Evolutionary conservation across 1,139 yeast genomes (phyloP).

Genomic region (Suhomyces bokatorum): DNA sequence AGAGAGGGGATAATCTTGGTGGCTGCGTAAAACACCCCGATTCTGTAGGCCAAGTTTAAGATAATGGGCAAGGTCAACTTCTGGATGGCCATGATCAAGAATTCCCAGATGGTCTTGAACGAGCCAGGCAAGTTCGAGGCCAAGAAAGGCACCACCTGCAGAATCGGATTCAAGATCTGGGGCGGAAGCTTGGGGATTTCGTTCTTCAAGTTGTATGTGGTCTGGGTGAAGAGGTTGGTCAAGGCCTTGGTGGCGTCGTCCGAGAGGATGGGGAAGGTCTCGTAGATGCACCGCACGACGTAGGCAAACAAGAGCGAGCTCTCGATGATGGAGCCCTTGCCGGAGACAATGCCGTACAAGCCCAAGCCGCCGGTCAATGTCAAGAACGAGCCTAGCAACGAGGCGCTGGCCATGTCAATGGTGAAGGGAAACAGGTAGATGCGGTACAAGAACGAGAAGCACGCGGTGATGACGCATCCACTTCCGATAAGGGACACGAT

Average conservation of each 20-base stretch:
- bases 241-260: conserved; percentile 47
- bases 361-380: conserved; percentile 77
- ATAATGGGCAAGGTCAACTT: conserved; percentile 82
- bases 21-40: conserved; percentile 88
- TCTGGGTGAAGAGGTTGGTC: conserved; percentile 38
- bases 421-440: conserved; percentile 77
- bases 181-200: conserved; percentile 45
- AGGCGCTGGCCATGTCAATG: conserved; percentile 72
- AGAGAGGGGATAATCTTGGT: conserved; percentile 89
- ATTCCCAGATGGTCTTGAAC: conserved; percentile 67
- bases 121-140: conserved; percentile 60
- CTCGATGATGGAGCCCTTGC: conserved; percentile 86
- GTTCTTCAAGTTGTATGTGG: conserved; percentile 37
- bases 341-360: conserved; percentile 78
- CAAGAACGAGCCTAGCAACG: conserved; percentile 80
- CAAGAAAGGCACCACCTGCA: conserved; percentile 45
- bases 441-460: conserved; percentile 76
- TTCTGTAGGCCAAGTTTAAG: conserved; percentile 78
- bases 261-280: conserved; percentile 81
- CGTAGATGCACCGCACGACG: conserved; percentile 88
- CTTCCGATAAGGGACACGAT: conserved; percentile 72
- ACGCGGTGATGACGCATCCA: conserved; percentile 73
- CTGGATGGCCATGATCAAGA: conserved; percentile 64
- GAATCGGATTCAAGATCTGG: conserved; percentile 39
- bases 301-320: conserved; percentile 84